Conservation (phyloP, 169 alveolate species). For the Cryptosporidium tyzzeri region DNA sequence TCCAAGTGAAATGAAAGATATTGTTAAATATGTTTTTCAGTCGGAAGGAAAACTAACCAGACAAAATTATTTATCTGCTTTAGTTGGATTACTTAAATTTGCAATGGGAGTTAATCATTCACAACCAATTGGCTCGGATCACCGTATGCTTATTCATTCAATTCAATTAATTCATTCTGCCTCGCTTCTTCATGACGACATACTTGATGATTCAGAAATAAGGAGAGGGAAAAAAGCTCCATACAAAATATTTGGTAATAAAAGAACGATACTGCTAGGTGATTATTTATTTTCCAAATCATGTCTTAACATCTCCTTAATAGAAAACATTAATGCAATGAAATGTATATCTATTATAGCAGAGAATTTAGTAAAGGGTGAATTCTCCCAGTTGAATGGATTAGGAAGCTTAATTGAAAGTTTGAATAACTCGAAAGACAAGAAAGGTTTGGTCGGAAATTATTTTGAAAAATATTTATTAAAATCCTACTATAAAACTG, state of each 20-base stretch:
- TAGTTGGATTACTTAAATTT: neutral
- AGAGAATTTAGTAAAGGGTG: constrained; percentile 1
- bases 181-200: constrained; percentile 24
- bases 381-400: neutral
- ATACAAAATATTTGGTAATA: constrained; percentile 13
- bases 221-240: constrained; percentile 28
- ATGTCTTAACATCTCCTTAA: neutral
- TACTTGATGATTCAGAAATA: constrained; percentile 15
- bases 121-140: neutral
- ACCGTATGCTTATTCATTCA: constrained; percentile 27
- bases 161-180: constrained; percentile 21
- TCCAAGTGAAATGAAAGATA: constrained; percentile 1
- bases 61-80: neutral
- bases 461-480: constrained; percentile 4
- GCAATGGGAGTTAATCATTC: neutral
- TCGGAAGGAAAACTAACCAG: neutral
- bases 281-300: constrained; percentile 38
- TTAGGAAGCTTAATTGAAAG: constrained; percentile 4
- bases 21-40: constrained; percentile 4
- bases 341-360: constrained; percentile 16
- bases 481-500: constrained; percentile 14
- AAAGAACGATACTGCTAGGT: neutral
- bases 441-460: neutral
- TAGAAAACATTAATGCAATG: constrained; percentile 33
- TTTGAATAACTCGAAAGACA: neutral